Base-by-base conservation (phyloP, 257 asterid genomes). In the Solanum paucissectum region DNA sequence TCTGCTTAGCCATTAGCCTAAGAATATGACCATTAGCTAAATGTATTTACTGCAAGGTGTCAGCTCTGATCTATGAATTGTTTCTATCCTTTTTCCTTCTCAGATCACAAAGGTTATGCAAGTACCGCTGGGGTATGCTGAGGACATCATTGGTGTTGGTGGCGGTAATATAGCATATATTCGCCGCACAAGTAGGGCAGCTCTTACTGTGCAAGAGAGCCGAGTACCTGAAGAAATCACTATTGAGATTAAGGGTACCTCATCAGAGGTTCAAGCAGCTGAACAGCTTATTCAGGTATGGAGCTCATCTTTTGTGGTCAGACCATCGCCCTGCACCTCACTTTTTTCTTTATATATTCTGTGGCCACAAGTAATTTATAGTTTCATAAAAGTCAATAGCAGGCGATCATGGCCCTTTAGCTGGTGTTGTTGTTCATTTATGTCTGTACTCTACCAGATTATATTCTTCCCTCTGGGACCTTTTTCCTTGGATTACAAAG, bases 101-200 rank as follows among this genome's bases (percentile, higher is more conserved):
- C 89, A 96, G 99, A 83, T 96, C 75, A 91, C 95, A 55, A 95
- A 95, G 93, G 95, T 94, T 42, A 94, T 95, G 98, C 98, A 95
- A 91, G 92, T 96, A 86, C 98, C 99, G 36, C 94, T 95, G 20
- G 86, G 90, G 16, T 96, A 93, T 92, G 99, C 98, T 34, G 99
- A 96, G 91, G 98, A 95, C 85, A 94, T 96, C 83, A 95, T 95
- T 55, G 99, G 99, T 83, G 91, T 92, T 86, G 94, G 90, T 40
- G 98, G 99, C 40, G 68, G 95, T 58, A 95, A 93, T 88, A 96
- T 96, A 77, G 98, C 93, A 69, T 93, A 91, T 90, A 95, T 96
- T 89, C 93, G 99, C 75, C 94, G 94, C 55, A 93, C 93, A 33
- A 94, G 98, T 89, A 95, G 96, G 83, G 98, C 98, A 14, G 89